phyloP scores from a whole-genome alignment of 257 asterid species.

The Ilex asprella region DNA sequence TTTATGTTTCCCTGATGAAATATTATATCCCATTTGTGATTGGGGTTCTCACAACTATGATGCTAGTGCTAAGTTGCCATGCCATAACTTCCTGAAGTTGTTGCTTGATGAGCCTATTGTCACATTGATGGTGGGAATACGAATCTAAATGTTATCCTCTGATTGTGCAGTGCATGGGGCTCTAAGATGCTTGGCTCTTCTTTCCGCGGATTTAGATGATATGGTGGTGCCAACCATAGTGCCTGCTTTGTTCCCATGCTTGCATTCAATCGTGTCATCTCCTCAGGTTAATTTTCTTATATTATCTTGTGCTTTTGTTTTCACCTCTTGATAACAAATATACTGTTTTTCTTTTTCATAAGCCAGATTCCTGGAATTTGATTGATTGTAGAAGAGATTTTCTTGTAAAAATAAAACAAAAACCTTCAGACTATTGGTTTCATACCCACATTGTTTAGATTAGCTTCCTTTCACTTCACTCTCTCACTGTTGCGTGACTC shows the following conservation, averaged over 20 bases:
- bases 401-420: too few relatives aligned
- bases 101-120: too few relatives aligned
- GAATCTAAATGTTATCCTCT: constrained; percentile 2
- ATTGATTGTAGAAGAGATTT: too few relatives aligned
- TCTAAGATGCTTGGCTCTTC: constrained; percentile 84
- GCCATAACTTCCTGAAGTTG: background rate
- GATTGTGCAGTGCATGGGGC: constrained; percentile 78
- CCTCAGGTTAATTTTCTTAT: constrained; percentile 60
- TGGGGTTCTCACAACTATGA: too few relatives aligned
- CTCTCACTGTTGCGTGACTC: constrained; percentile 1
- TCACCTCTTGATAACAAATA: background rate
- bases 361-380: too few relatives aligned
- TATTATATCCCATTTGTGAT: too few relatives aligned
- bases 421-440: too few relatives aligned
- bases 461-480: constrained; percentile 12
- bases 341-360: too few relatives aligned
- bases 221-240: constrained; percentile 70
- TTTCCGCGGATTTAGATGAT: constrained; percentile 90
- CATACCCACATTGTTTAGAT: too few relatives aligned
- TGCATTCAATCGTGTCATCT: constrained; percentile 70
- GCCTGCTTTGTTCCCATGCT: constrained; percentile 76
- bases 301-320: constrained; percentile 5
- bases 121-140: background rate
- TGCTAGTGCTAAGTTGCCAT: background rate
- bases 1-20: background rate